Percentiles rank a stretch among this genome's conserved stretches.
Evolutionary conservation across 257 asterid species (phyloP).

Genomic region (Agastache rugosa): DNA sequence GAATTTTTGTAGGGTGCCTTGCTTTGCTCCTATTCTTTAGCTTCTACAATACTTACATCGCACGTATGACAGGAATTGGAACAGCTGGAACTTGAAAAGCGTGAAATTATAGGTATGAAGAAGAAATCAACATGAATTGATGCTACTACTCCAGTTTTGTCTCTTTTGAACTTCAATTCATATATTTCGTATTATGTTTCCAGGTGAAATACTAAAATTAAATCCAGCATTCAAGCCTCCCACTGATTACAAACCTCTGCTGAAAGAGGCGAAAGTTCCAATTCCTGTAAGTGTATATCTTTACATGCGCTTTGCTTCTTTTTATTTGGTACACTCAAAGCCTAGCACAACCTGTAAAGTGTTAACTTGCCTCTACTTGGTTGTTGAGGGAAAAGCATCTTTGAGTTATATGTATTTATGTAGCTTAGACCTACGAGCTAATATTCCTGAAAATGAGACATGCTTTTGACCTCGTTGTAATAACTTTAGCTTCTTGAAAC

Average conservation of each 20-base stretch:
- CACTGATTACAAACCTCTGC: slow-evolving; percentile 79
- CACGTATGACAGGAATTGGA: slow-evolving; percentile 51
- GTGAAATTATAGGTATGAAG: slow-evolving; percentile 80
- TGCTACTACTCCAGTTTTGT: slow-evolving; percentile 20
- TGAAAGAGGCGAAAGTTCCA: slow-evolving; percentile 78
- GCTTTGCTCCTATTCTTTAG: slow-evolving; percentile 24
- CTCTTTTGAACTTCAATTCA: slow-evolving; percentile 10
- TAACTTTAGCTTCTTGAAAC: slow-evolving; percentile 24
- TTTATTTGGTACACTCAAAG: slow-evolving; percentile 10
- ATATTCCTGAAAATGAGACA: slow-evolving; percentile 19
- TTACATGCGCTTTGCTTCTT: slow-evolving; percentile 19
- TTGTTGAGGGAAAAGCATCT: slow-evolving; percentile 12
- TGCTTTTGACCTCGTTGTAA: background rate
- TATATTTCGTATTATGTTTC: slow-evolving; percentile 31
- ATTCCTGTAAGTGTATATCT: slow-evolving; percentile 74
- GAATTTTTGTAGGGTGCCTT: slow-evolving; percentile 32
- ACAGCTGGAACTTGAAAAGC: slow-evolving; percentile 76
- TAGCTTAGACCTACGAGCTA: slow-evolving; percentile 23
- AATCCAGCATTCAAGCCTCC: slow-evolving; percentile 85
- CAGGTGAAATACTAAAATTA: slow-evolving; percentile 82
- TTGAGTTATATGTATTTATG: background rate
- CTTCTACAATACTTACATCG: slow-evolving; percentile 36
- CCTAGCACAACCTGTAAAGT: slow-evolving; percentile 9
- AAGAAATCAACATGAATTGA: slow-evolving; percentile 19
- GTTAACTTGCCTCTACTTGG: slow-evolving; percentile 25